Evolutionary conservation across 176 grass and related monocot genomes (phyloP), one percentile per base, ranked within the genome.

Genomic region (Triticum monococcum): DNA sequence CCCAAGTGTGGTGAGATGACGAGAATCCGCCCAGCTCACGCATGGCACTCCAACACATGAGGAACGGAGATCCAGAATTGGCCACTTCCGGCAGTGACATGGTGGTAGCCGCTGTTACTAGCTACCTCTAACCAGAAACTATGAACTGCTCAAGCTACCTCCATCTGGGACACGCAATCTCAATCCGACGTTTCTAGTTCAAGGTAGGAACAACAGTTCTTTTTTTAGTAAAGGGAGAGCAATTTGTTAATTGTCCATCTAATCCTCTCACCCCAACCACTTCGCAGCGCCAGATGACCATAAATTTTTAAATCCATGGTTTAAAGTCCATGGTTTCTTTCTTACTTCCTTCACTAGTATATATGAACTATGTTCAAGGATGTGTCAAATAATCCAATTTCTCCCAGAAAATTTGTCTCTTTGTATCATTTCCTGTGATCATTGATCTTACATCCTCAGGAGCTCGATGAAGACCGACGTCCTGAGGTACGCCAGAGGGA

Each of bases 391-490:
- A 76, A 11, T 76, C 17, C 13, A 26, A 20, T 22, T 56, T 50
- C 1, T 16, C 3, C 5, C 65, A 8, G 30, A 32, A 56, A 32
- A 22, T 1, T 11, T 11, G 17, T 56, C 41, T 52, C 25, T 30
- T 75, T 52, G 0, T 75, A 75, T 75, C 72, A 50, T 52, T 75
- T 75, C 7, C 14, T 0, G 24, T 52, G 45, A 52, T 52, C 18
- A 31, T 1, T 2, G 16, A 50, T 20, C 13, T 75, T 52, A 75
- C 72, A 89, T 85, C 57, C 68, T 80, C 4, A 89, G 10, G 41
- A 89, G 82, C 88, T 89, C 88, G 9, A 16, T 1, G 3, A 89
- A 81, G 37, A 85, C 16, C 8, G 7, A 9, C 4, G 45, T 89
- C 3, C 24, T 33, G 4, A 89, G 88, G 46, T 85, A 80, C 0